Evolutionary conservation across 1,284 basidiomycete species (phyloP), one percentile per base, ranked within the genome.

Genomic region (Schizopora paradoxa): DNA sequence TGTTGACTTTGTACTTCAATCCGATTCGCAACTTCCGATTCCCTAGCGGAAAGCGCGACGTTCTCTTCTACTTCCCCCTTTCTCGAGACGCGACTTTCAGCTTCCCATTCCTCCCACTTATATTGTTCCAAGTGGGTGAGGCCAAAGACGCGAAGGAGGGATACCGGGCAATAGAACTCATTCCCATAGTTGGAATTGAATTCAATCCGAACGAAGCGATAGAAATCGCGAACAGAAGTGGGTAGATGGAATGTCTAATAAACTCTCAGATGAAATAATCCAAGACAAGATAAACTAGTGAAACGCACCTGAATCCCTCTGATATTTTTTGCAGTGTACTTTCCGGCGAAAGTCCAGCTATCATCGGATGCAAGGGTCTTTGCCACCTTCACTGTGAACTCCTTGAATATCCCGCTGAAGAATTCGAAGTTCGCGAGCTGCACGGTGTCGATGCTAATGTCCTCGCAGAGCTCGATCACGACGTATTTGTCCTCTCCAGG

Each of bases 361-460:
- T 83, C 78, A 28, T 82, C 79, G 5, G 68, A 72, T 14, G 74
- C 70, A 55, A 80, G 78, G 41, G 77, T 86, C 62, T 88, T 86
- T 4, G 89, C 82, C 2, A 91, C 90, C 57, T 86, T 89, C 34
- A 99, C 84, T 2, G 76, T 76, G 53, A 99, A 88, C 43, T 93
- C 87, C 63, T 91, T 89, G 69, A 99, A 96, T 41, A 97, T 89
- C 7, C 94, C 92, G 56, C 89, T 93, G 69, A 98, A 99, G 69
- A 98, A 98, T 67, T 99, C 95, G 64, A 90, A 96, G 59, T 98
- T 96, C 43, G 93, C 94, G 5, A 99, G 69, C 61, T 98, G 93
- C 41, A 99, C 79, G 0, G 93, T 95, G 63, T 99, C 94, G 58
- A 98, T 91, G 29, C 88, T 74, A 55, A 99, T 93, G 62, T 98